Conservation (phyloP, 2,329 filamentous ascomycete species). For the Fusarium palustre region DNA sequence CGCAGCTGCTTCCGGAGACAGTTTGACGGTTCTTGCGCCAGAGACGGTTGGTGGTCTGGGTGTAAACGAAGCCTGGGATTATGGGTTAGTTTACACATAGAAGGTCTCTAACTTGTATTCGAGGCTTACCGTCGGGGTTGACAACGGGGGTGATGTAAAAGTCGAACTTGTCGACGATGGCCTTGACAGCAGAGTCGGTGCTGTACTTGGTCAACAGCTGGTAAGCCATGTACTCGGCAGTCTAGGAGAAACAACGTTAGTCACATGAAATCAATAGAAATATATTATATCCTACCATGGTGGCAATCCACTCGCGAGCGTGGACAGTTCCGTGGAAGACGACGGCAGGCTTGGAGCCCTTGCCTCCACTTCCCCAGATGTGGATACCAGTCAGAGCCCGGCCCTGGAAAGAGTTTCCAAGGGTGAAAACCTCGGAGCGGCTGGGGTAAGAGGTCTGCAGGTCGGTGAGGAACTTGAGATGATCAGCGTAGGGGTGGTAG, state of each 20-base stretch:
- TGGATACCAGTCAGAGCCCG: constrained; percentile 31
- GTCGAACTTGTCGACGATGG: constrained; percentile 71
- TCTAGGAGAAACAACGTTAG: not conserved
- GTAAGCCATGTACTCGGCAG: constrained; percentile 33
- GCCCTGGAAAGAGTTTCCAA: constrained; percentile 32
- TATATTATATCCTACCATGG: constrained; percentile 4
- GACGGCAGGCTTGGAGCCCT: constrained; percentile 36
- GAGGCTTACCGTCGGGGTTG: constrained; percentile 67
- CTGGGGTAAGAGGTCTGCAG: constrained; percentile 28
- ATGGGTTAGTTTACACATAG: too few relatives aligned
- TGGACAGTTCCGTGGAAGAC: constrained; percentile 36
- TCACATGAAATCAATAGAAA: accelerated
- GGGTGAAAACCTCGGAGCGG: constrained; percentile 25
- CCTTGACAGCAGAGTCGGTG: constrained; percentile 32
- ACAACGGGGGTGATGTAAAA: constrained; percentile 73
- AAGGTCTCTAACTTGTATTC: too few relatives aligned
- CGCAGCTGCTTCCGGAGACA: constrained; percentile 55
- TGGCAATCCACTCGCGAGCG: constrained; percentile 36
- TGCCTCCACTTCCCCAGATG: constrained; percentile 37
- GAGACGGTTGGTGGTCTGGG: constrained; percentile 66
- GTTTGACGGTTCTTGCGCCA: constrained; percentile 72
- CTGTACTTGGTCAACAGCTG: constrained; percentile 36
- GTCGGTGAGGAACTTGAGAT: constrained; percentile 31
- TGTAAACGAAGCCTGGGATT: constrained; percentile 55
- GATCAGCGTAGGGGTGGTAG: constrained; percentile 34